Percentiles rank a stretch among this genome's conserved stretches.
phyloP scores from a whole-genome alignment of 2,329 filamentous ascomycete genomes.

The Xylaria arbuscula region DNA sequence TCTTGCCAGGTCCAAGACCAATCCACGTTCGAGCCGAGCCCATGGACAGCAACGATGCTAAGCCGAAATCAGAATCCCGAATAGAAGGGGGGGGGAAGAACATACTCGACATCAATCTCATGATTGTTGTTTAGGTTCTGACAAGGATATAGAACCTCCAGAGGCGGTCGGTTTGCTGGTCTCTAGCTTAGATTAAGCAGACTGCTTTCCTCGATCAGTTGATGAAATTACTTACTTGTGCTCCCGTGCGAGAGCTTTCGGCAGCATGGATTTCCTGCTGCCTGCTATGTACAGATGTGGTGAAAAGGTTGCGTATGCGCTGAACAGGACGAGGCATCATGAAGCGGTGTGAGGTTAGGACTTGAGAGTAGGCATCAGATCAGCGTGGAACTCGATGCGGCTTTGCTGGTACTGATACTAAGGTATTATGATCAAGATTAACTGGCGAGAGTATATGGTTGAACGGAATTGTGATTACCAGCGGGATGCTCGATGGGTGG shows the following conservation, averaged over 20 bases:
- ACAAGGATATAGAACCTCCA: constrained; percentile 29
- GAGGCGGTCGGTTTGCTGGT: constrained; percentile 12
- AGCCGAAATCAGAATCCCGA: constrained; percentile 4
- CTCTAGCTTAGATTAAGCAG: constrained; percentile 11
- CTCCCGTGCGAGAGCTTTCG: constrained; percentile 1
- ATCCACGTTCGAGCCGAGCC: constrained; percentile 29
- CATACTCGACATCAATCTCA: constrained; percentile 23
- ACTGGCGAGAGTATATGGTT: background rate
- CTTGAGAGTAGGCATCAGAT: background rate
- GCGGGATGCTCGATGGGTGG: background rate
- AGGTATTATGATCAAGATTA: background rate
- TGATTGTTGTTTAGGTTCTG: background rate
- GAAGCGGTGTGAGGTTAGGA: background rate
- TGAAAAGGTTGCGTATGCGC: background rate
- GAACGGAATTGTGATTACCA: no score
- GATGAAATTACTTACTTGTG: constrained; percentile 7
- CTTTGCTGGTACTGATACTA: background rate
- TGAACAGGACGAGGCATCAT: background rate
- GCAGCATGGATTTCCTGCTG: constrained; percentile 6
- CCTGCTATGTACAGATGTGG: background rate
- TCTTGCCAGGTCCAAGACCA: constrained; percentile 34
- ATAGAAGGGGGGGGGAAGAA: background rate
- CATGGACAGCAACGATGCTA: constrained; percentile 30
- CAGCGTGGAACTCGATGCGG: background rate
- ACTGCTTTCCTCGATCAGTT: background rate